phyloP scores from a whole-genome alignment of 768 basidiomycete genomes.

The Dendrothele bispora region DNA sequence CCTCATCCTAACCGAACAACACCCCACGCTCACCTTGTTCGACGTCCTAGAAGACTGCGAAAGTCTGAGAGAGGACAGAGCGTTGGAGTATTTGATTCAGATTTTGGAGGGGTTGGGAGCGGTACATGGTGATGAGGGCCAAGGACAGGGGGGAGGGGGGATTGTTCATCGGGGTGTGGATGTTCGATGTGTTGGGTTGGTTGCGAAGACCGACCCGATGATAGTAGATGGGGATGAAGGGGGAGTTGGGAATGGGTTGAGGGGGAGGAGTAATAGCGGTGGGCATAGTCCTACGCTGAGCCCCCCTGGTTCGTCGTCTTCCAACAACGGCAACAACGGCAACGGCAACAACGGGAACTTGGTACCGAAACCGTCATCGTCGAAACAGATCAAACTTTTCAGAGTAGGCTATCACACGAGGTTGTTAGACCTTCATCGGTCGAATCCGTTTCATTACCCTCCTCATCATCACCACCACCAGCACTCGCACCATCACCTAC shows the following conservation, averaged over 20 bases:
- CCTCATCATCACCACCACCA: no score
- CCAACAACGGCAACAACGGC: no score
- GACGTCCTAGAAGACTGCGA: constrained; percentile 80
- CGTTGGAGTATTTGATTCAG: constrained; percentile 67
- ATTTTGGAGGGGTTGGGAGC: constrained; percentile 69
- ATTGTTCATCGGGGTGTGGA: constrained; percentile 73
- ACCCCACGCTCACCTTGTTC: constrained; percentile 61
- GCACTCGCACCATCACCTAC: no score
- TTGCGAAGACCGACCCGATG: constrained; percentile 47
- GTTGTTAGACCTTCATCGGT: constrained; percentile 79
- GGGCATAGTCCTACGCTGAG: no score
- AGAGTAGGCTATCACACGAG: constrained; percentile 71
- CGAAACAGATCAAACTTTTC: constrained; percentile 73
- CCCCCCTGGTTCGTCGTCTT: no score
- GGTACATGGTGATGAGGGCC: no score
- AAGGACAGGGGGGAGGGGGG: no score
- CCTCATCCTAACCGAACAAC: constrained; percentile 70
- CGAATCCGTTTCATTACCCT: constrained; percentile 84
- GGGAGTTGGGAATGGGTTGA: no score
- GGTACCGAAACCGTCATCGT: constrained; percentile 46
- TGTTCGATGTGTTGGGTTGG: constrained; percentile 61
- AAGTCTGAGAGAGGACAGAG: constrained; percentile 69
- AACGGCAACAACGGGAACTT: no score
- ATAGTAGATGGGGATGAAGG: no score
- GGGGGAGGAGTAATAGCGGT: no score